Conservation (phyloP, 768 basidiomycete species). For the Rhizopogon vinicolor region DNA sequence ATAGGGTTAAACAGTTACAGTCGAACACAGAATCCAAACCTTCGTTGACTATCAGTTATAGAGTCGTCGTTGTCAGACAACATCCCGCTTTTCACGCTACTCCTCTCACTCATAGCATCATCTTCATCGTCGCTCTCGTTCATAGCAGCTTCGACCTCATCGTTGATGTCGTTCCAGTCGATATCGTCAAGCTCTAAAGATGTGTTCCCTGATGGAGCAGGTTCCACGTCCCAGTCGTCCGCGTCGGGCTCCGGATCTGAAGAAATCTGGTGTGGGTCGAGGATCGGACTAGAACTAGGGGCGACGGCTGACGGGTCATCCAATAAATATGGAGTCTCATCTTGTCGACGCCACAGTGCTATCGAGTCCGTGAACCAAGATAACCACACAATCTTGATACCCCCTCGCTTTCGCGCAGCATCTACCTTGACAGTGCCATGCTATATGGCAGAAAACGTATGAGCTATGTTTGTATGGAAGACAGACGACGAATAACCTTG, state of each 20-base stretch:
- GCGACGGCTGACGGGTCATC: conserved; percentile 48
- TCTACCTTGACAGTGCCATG: conserved; percentile 91
- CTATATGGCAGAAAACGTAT: conserved; percentile 32
- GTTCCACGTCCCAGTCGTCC: conserved; percentile 62
- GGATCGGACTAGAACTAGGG: conserved; percentile 37
- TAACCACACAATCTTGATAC: conserved; percentile 81
- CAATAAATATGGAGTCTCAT: conserved; percentile 73
- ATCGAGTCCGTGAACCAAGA: conserved; percentile 89
- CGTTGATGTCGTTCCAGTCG: conserved; percentile 80
- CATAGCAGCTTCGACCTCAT: conserved; percentile 86
- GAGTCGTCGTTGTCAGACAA: conserved; percentile 47
- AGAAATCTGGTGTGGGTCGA: conserved; percentile 49
- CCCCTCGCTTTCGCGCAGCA: conserved; percentile 68
- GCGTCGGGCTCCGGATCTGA: conserved; percentile 65
- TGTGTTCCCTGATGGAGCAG: conserved; percentile 25
- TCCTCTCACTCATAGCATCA: conserved; percentile 33
- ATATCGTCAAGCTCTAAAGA: conserved; percentile 55
- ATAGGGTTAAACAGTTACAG: conserved; percentile 15
- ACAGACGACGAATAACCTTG: conserved; percentile 47
- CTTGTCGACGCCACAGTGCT: conserved; percentile 81
- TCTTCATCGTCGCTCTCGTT: conserved; percentile 66
- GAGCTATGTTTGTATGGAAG: conserved; percentile 2
- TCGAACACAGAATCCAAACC: conserved; percentile 24
- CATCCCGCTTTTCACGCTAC: conserved; percentile 39
- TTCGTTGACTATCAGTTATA: conserved; percentile 44